Evolutionary conservation across 2,329 filamentous ascomycete species (phyloP).

Genomic region (Tolypocladium guangdongense): DNA sequence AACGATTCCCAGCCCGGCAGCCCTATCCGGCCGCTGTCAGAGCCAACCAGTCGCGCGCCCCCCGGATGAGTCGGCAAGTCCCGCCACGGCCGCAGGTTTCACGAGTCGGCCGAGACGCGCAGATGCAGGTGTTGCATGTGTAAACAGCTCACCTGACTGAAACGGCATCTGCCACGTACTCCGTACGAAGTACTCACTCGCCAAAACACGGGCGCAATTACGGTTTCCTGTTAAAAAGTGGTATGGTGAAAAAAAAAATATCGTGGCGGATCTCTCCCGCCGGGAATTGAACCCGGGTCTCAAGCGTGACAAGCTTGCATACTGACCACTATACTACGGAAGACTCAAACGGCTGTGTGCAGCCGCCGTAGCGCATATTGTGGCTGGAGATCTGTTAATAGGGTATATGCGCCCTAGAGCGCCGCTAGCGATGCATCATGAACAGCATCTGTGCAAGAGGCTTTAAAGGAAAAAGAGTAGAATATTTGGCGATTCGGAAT

Average conservation of each 20-base stretch:
- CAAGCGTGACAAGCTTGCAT: conserved; percentile 13
- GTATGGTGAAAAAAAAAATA: not conserved
- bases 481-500: not conserved
- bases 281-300: conserved; percentile 13
- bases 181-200: not conserved
- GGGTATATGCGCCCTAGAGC: not conserved
- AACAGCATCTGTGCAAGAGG: too few relatives aligned
- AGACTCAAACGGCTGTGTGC: conserved; percentile 10
- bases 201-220: not conserved
- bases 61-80: not conserved
- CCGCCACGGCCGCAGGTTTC: too few relatives aligned
- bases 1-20: not conserved
- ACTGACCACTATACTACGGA: conserved; percentile 23
- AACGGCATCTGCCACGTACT: not conserved
- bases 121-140: too few relatives aligned
- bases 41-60: not conserved
- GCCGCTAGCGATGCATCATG: not conserved
- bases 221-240: not conserved
- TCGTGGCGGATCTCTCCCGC: conserved; percentile 6
- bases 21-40: not conserved
- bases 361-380: conserved; percentile 6
- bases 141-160: too few relatives aligned
- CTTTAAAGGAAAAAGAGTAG: too few relatives aligned
- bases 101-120: too few relatives aligned
- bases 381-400: not conserved